Conservation (phyloP, 257 asterid species). For the Rhazya stricta region DNA sequence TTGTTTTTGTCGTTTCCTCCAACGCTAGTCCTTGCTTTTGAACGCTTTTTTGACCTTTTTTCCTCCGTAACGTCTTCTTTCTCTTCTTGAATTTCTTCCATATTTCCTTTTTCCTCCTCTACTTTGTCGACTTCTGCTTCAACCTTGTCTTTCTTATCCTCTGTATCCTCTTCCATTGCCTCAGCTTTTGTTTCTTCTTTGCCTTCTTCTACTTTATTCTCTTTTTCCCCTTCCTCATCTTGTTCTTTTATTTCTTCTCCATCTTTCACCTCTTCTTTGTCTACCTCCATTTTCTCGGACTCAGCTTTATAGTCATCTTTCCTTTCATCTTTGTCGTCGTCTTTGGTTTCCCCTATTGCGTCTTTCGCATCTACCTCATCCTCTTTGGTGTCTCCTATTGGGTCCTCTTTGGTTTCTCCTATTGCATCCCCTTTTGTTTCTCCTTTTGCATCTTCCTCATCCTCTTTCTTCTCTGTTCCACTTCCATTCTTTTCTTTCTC, state of each 20-base stretch:
- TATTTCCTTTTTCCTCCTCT: conserved; percentile 26
- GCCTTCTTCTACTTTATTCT: conserved; percentile 7
- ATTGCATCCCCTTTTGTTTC: too few relatives aligned
- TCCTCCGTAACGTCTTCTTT: conserved; percentile 31
- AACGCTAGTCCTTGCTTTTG: conserved; percentile 40
- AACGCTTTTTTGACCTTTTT: conserved; percentile 48
- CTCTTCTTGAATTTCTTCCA: conserved; percentile 33
- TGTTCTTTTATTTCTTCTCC: conserved; percentile 18
- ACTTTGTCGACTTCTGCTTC: conserved; percentile 24
- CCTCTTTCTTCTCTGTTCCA: conserved; percentile 22
- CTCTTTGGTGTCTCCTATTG: too few relatives aligned
- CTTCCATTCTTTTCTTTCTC: conserved; percentile 7
- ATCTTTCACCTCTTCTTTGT: conserved; percentile 32
- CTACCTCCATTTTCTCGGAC: conserved; percentile 39
- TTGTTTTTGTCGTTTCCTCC: conserved; percentile 30
- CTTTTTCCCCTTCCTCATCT: conserved; percentile 23
- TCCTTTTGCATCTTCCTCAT: conserved; percentile 15
- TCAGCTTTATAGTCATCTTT: conserved; percentile 18
- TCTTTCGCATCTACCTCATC: conserved; percentile 21
- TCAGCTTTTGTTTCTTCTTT: conserved; percentile 4
- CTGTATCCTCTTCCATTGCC: conserved; percentile 17
- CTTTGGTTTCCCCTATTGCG: conserved; percentile 25
- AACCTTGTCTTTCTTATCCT: conserved; percentile 11
- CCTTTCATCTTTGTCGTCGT: conserved; percentile 13
- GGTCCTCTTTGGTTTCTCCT: conserved; percentile 24